Evolutionary conservation across 2,329 filamentous ascomycete species (phyloP).

Genomic region (Monilinia fructicola): DNA sequence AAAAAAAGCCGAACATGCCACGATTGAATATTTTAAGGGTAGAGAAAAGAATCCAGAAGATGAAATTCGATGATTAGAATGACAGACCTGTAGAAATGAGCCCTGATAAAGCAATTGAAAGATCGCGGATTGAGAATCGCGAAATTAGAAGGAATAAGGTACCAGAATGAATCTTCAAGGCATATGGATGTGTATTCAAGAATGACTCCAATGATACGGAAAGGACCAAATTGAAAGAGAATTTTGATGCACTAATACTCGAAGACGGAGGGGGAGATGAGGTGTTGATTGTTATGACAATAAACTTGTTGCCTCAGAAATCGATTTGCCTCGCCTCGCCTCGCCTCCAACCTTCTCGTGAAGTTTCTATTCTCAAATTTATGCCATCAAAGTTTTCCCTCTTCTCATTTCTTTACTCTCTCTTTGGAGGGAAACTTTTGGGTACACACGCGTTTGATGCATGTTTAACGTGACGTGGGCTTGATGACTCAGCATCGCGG

Average conservation of each 20-base stretch:
- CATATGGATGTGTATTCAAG: neutral
- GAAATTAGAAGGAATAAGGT: neutral
- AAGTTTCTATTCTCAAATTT: neutral
- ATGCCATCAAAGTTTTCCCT: neutral
- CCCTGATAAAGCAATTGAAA: neutral
- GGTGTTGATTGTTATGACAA: neutral
- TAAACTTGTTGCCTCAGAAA: slow-evolving; percentile 3
- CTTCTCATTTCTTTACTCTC: neutral
- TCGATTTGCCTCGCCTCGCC: neutral
- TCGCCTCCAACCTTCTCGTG: neutral
- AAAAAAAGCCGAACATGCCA: no score
- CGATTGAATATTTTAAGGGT: no score
- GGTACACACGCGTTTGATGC: neutral
- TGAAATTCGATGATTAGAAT: no score
- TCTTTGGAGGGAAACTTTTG: neutral
- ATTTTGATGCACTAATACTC: neutral
- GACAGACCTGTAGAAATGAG: neutral
- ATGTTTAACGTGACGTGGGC: neutral
- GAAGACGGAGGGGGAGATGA: neutral
- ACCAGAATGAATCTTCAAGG: neutral
- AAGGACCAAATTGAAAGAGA: neutral
- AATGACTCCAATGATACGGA: neutral
- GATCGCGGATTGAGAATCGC: neutral
- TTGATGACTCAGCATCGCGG: slow-evolving; percentile 12
- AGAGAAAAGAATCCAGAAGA: no score